These are phyloP conservation scores for Calamus simplicifolius DNA, from an alignment of 176 grass and related monocot genomes.

Conservation along the genomic window DNA sequence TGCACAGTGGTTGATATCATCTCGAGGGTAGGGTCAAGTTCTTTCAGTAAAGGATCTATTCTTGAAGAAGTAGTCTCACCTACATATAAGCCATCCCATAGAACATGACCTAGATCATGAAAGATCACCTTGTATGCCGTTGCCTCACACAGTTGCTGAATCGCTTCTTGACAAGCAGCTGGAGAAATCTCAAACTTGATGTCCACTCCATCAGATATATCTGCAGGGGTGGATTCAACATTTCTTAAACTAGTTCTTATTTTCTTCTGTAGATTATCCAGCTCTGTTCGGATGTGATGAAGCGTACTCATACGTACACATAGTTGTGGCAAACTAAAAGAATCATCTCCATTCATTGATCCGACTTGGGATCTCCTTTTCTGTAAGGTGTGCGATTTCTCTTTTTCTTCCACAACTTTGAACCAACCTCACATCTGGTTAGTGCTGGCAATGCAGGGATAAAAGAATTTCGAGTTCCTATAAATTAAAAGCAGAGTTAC, in stretches of 20 bases:
- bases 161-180: slow-evolving; percentile 69
- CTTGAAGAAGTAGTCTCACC: slow-evolving; percentile 58
- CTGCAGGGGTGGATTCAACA: slow-evolving; percentile 84
- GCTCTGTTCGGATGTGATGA: slow-evolving; percentile 62
- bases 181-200: slow-evolving; percentile 87
- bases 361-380: slow-evolving; percentile 59
- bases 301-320: slow-evolving; percentile 89
- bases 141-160: slow-evolving; percentile 76
- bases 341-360: slow-evolving; percentile 49
- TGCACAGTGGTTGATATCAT: slow-evolving; percentile 80
- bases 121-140: slow-evolving; percentile 93
- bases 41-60: slow-evolving; percentile 52
- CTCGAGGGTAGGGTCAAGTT: slow-evolving; percentile 81
- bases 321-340: slow-evolving; percentile 61
- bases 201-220: slow-evolving; percentile 72
- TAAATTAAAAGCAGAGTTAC: neutral
- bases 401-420: slow-evolving; percentile 86
- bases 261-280: slow-evolving; percentile 91
- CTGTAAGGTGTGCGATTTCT: slow-evolving; percentile 63
- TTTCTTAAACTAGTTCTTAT: slow-evolving; percentile 88
- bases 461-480: slow-evolving; percentile 71
- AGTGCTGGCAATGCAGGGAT: slow-evolving; percentile 69
- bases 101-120: slow-evolving; percentile 63
- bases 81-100: slow-evolving; percentile 81
- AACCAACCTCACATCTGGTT: slow-evolving; percentile 91